These are phyloP conservation scores for Phytopythium kandeliae DNA, from an alignment of 352 stramenopile genomes.

Conservation along the genomic window DNA sequence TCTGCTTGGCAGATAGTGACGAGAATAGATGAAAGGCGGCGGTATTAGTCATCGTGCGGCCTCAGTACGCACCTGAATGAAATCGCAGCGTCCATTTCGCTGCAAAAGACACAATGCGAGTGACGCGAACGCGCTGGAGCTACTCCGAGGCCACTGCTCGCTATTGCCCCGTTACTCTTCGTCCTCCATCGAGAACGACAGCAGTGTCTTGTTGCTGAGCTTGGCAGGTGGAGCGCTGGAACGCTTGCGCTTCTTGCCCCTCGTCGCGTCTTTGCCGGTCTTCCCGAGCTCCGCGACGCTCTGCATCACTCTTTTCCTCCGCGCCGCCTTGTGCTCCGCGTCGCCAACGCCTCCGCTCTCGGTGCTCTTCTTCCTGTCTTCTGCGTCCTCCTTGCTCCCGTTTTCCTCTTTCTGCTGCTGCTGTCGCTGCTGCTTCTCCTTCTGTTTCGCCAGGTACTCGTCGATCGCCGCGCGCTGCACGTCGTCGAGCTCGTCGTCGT, in stretches of 20 bases:
- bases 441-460: slow-evolving; percentile 54
- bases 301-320: slow-evolving; percentile 31
- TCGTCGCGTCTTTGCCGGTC: slow-evolving; percentile 7
- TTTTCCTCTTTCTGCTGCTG: slow-evolving; percentile 10
- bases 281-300: slow-evolving; percentile 32
- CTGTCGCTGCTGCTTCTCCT: slow-evolving; percentile 33
- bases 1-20: not conserved
- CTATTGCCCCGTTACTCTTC: slow-evolving; percentile 18
- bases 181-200: slow-evolving; percentile 83
- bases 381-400: slow-evolving; percentile 6
- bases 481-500: slow-evolving; percentile 67
- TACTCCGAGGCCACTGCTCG: not conserved
- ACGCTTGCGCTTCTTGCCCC: slow-evolving; percentile 52
- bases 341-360: slow-evolving; percentile 13
- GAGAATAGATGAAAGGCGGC: not conserved
- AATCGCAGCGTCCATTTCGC: not conserved
- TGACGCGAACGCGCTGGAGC: too few species aligned
- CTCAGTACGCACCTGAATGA: not conserved
- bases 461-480: slow-evolving; percentile 76
- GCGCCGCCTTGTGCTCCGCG: slow-evolving; percentile 1
- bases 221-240: slow-evolving; percentile 26
- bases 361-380: slow-evolving; percentile 5
- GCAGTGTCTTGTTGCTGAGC: slow-evolving; percentile 71
- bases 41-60: too few species aligned
- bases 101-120: not conserved